Conservation (phyloP, 352 stramenopile species). For the Phytophthora pinifolia region DNA sequence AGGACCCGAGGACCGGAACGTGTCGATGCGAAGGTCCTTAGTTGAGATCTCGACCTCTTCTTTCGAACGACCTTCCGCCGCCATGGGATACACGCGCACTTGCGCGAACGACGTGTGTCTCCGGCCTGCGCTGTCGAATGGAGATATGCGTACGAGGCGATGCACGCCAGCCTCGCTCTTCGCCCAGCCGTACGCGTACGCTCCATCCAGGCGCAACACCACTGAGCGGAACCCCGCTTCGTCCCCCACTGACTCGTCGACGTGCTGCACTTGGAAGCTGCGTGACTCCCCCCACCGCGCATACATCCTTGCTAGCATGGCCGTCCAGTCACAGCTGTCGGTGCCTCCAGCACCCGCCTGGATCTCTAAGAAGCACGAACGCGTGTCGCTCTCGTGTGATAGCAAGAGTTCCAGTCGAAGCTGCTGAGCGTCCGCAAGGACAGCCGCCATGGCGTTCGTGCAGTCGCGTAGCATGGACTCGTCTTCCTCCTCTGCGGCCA, state of each 20-base stretch:
- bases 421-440: constrained; percentile 46
- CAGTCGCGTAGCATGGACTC: constrained; percentile 52
- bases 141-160: constrained; percentile 93
- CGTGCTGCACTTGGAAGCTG: constrained; percentile 72
- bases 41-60: constrained; percentile 58
- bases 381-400: constrained; percentile 48
- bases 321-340: constrained; percentile 96
- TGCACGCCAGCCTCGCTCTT: constrained; percentile 95
- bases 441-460: constrained; percentile 35
- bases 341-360: constrained; percentile 89
- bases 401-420: constrained; percentile 68
- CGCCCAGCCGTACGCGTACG: constrained; percentile 92
- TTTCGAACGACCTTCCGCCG: constrained; percentile 32
- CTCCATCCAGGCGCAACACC: constrained; percentile 54
- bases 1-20: constrained; percentile 91
- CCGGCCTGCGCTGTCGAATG: constrained; percentile 93
- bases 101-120: constrained; percentile 96
- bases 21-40: constrained; percentile 94
- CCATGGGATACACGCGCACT: constrained; percentile 75
- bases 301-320: constrained; percentile 97
- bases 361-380: constrained; percentile 81
- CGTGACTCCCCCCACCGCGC: constrained; percentile 53
- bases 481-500: constrained; percentile 69
- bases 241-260: constrained; percentile 85
- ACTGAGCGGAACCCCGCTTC: constrained; percentile 72